phyloP scores from a whole-genome alignment of 805 yeast genomes.

The Metschnikowia drakensbergensis region DNA sequence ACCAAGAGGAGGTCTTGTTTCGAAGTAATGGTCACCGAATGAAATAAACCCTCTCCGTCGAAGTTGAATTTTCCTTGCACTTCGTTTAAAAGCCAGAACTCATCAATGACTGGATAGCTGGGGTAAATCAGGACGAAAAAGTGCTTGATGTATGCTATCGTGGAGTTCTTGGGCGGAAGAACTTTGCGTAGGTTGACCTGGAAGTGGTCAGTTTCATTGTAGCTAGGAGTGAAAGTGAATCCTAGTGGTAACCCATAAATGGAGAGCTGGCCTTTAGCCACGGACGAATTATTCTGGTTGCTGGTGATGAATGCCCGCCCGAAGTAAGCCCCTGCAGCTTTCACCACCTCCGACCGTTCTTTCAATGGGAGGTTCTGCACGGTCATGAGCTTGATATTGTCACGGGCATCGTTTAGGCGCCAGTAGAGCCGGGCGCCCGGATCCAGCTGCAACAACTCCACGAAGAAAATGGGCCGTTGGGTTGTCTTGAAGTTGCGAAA shows the following conservation, averaged over 20 bases:
- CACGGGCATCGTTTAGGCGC: conserved; percentile 9
- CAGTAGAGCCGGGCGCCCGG: conserved; percentile 18
- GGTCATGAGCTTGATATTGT: conserved; percentile 12
- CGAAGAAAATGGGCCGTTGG: conserved; percentile 13
- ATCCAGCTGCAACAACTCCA: conserved; percentile 20
- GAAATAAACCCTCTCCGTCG: conserved; percentile 4
- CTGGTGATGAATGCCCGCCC: conserved; percentile 10
- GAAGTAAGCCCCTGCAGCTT: conserved; percentile 7
- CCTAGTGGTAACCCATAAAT: conserved; percentile 15
- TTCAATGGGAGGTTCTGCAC: conserved; percentile 6
- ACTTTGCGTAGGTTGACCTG: conserved; percentile 9
- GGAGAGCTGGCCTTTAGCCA: conserved; percentile 10
- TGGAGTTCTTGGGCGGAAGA: conserved; percentile 11
- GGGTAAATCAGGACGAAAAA: conserved; percentile 18
- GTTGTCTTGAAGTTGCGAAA: conserved; percentile 9
- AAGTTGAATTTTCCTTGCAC: conserved; percentile 8
- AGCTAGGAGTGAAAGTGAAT: conserved; percentile 6
- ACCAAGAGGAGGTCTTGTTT: conserved; percentile 15
- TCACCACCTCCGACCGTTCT: conserved; percentile 8
- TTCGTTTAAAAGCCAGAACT: conserved; percentile 9
- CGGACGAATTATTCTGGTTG: conserved; percentile 6
- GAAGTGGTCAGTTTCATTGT: conserved; percentile 8
- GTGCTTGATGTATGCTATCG: conserved; percentile 11
- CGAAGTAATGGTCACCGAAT: conserved; percentile 9
- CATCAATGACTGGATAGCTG: conserved; percentile 16